Base-by-base conservation (phyloP, 768 basidiomycete genomes). In the Dioszegia aurantiaca region DNA sequence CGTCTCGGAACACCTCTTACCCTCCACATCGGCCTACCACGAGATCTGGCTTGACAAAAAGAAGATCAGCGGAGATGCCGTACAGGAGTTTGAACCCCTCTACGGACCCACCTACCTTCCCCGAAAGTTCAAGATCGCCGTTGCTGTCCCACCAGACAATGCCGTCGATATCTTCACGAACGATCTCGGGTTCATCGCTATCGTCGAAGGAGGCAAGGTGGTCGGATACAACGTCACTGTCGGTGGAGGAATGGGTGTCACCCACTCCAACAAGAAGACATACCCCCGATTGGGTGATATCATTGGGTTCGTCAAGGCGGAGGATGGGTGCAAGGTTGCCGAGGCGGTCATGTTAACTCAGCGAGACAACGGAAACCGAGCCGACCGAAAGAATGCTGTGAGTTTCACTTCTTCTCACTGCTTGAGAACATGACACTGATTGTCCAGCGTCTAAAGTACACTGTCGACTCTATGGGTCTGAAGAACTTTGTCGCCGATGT, bases 1-100 rank as follows among this genome's bases (percentile, higher is more conserved):
- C 58, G 83, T 93, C 70, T 92, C 90, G 78, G 84, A 86, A 60
- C 86, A 89, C 70, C 83, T 99, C 40, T 81, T 95, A 31, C 95
- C 95, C 21, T 82, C 85, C 43, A 97, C 93, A 4, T 85, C 85
- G 3, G 95, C 95, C 4, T 98, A 99, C 76, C 90, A 97, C 73
- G 95, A 99, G 78, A 98, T 99, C 62, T 99, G 94, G 94, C 81
- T 98, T 41, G 92, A 98, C 80, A 93, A 95, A 80, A 95, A 95
- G 80, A 79, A 91, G 67, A 87, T 99, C 49, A 90, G 88, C 3
- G 95, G 94, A 17, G 92, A 91, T 33, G 91, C 92, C 4, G 78
- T 95, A 60, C 88, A 92, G 73, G 92, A 95, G 77, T 85, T 90
- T 64, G 95, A 99, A 78, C 95, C 95, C 1, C 78, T 97, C n/a